A percentile compares a stretch with the other conserved stretches of the same genome.
Conservation (phyloP, 345 rosid species). For the Angophora floribunda region DNA sequence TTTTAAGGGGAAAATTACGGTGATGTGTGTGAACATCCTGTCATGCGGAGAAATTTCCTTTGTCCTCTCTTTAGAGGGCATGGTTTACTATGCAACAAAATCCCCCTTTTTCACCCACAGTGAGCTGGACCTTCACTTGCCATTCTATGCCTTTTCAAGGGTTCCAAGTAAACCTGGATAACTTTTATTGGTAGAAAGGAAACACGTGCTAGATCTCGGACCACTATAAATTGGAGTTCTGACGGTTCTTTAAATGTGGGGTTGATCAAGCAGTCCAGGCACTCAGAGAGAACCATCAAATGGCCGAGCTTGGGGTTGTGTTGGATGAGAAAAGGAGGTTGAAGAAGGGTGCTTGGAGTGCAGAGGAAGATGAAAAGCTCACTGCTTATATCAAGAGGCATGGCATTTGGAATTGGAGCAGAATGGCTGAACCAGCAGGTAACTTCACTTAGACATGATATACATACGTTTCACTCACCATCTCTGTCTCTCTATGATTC, state of each 20-base stretch:
- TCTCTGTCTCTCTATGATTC: not conserved
- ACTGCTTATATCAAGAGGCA: not conserved
- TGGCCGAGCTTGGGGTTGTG: not conserved
- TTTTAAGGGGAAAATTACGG: not conserved
- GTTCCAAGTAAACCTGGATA: not conserved
- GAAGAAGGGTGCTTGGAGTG: slow-evolving; percentile 1
- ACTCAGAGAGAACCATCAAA: not conserved
- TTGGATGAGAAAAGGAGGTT: not conserved
- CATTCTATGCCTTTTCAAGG: not conserved
- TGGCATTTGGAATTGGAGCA: slow-evolving; percentile 6
- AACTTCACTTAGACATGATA: not conserved
- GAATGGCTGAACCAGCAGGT: slow-evolving; percentile 5
- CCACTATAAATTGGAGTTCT: not conserved
- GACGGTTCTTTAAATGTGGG: not conserved
- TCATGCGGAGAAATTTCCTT: not conserved
- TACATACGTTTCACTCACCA: not conserved
- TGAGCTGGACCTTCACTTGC: not conserved
- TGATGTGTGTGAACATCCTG: not conserved
- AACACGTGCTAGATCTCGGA: not conserved
- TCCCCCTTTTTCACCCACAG: not conserved
- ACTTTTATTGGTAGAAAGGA: not conserved
- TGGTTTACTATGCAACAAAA: not conserved
- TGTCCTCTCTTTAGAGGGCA: not conserved
- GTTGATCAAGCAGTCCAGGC: not conserved
- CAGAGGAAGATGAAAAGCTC: slow-evolving; percentile 4